Conservation (phyloP, 352 stramenopile genomes). For the Pythium coloratum region DNA sequence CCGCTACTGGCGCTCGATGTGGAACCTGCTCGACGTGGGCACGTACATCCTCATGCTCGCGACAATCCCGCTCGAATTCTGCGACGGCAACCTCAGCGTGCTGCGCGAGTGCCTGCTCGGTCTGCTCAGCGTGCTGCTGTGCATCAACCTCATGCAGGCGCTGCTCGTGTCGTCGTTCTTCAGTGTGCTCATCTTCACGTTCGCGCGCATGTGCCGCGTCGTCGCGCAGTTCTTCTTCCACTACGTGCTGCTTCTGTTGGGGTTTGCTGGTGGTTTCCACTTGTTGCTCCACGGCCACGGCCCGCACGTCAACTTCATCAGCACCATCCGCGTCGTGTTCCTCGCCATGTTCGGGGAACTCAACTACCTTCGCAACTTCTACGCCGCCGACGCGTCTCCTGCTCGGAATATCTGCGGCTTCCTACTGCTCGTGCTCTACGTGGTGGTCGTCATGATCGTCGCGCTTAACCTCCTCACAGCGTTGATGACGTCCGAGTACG, state of each 20-base stretch:
- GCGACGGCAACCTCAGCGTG: conserved; percentile 31
- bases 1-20: conserved; percentile 54
- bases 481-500: conserved; percentile 64
- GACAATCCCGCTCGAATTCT: conserved; percentile 50
- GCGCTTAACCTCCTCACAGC: conserved; percentile 55
- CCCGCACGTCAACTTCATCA: conserved; percentile 47
- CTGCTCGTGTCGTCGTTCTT: conserved; percentile 58
- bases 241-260: conserved; percentile 50
- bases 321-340: conserved; percentile 53
- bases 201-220: conserved; percentile 58
- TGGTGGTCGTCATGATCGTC: conserved; percentile 58
- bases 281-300: conserved; percentile 45
- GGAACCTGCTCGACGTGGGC: conserved; percentile 55
- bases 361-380: conserved; percentile 58
- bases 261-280: conserved; percentile 48
- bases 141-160: conserved; percentile 57
- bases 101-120: conserved; percentile 51
- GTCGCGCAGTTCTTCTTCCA: conserved; percentile 54
- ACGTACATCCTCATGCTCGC: conserved; percentile 48
- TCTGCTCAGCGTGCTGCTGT: conserved; percentile 50
- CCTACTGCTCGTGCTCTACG: conserved; percentile 46
- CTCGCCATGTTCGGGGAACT: conserved; percentile 59
- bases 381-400: conserved; percentile 35
- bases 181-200: conserved; percentile 67
- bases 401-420: conserved; percentile 46